These are phyloP conservation scores for Eimeria acervulina DNA, from an alignment of 169 alveolate species.

Conservation along the genomic window DNA sequence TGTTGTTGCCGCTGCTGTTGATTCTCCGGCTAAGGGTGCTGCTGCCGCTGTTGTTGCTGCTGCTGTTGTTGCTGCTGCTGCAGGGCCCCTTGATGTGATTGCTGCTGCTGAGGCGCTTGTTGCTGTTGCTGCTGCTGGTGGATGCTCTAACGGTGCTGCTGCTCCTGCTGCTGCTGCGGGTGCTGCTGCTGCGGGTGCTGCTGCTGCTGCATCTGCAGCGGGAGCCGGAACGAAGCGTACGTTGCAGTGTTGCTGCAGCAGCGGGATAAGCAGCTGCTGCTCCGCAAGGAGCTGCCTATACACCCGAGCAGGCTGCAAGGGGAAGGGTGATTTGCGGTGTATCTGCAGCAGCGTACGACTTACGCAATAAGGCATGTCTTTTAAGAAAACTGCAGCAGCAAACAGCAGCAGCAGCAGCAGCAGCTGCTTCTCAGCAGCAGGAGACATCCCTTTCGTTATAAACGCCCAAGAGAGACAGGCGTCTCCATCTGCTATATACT, in stretches of 20 bases:
- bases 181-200: no score
- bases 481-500: slow-evolving; percentile 61
- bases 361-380: slow-evolving; percentile 37
- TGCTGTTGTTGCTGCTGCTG: slow-evolving; percentile 28
- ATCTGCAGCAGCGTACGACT: slow-evolving; percentile 6
- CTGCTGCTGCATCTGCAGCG: no score
- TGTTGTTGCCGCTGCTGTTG: not conserved
- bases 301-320: slow-evolving; percentile 2
- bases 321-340: not conserved
- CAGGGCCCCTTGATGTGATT: not conserved
- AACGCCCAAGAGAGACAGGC: slow-evolving; percentile 67
- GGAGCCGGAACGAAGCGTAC: not conserved
- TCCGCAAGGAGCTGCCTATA: not conserved
- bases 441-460: slow-evolving; percentile 15
- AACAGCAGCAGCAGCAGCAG: slow-evolving; percentile 51
- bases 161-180: no score
- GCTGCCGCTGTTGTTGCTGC: slow-evolving; percentile 25
- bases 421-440: slow-evolving; percentile 65
- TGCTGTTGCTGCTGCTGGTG: not conserved
- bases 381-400: slow-evolving; percentile 19
- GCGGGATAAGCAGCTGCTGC: slow-evolving; percentile 10
- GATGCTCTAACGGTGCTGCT: no score
- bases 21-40: not conserved
- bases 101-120: not conserved
- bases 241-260: slow-evolving; percentile 52